A percentile compares a stretch with the other conserved stretches of the same genome.
Evolutionary conservation across 768 basidiomycete genomes (phyloP).

Genomic region (Astraeus odoratus): DNA sequence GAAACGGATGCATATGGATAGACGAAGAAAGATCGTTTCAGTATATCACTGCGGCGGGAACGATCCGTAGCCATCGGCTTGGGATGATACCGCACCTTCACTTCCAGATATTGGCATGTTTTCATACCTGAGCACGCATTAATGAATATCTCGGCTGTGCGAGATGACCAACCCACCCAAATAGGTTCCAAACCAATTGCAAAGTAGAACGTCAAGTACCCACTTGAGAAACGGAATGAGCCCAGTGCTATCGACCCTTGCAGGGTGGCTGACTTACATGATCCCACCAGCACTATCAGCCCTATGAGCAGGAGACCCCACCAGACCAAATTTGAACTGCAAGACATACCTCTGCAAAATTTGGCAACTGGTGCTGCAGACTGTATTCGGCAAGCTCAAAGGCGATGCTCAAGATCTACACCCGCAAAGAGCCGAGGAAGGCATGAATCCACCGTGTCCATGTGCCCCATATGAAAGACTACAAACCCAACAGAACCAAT

Average conservation of each 20-base stretch:
- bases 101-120: conserved; percentile 80
- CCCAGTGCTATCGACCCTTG: conserved; percentile 1
- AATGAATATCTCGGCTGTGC: conserved; percentile 10
- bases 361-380: conserved; percentile 79
- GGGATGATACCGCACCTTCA: conserved; percentile 52
- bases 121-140: conserved; percentile 59
- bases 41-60: not conserved
- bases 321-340: conserved; percentile 3
- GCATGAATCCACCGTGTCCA: conserved; percentile 6
- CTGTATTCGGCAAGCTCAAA: conserved; percentile 89
- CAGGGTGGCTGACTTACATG: conserved; percentile 48
- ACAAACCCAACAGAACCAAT: conserved; percentile 90
- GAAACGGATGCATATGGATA: no score
- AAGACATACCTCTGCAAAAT: conserved; percentile 77
- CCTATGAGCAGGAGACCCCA: conserved; percentile 15
- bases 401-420: conserved; percentile 76
- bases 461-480: conserved; percentile 1
- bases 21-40: conserved; percentile 1
- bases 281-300: conserved; percentile 82
- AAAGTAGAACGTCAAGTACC: conserved; percentile 79
- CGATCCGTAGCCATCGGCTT: not conserved
- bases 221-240: conserved; percentile 43
- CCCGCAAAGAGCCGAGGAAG: not conserved
- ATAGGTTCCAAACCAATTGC: conserved; percentile 86
- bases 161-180: conserved; percentile 42